These are phyloP conservation scores for Paecilomyces sp. DNA, from an alignment of 2,329 filamentous ascomycete genomes.

Conservation along the genomic window DNA sequence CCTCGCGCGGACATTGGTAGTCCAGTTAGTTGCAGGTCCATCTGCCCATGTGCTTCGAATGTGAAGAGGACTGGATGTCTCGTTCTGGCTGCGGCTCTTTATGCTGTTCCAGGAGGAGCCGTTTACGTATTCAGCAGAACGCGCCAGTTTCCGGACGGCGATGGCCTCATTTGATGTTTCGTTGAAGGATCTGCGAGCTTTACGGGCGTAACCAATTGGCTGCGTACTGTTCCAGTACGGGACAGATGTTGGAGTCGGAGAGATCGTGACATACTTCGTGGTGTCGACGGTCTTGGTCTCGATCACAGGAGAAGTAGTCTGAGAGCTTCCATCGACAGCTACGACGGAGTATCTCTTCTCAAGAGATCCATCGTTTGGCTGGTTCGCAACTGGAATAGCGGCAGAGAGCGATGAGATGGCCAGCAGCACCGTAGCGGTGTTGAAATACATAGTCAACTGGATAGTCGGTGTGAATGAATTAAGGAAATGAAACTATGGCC, in stretches of 20 bases:
- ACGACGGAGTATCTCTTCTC: slow-evolving; percentile 25
- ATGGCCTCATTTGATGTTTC: background rate
- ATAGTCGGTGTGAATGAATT: slow-evolving; percentile 1
- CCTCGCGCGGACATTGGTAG: background rate
- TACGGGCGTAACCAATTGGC: background rate
- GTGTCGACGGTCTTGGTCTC: slow-evolving; percentile 8
- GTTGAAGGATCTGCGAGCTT: background rate
- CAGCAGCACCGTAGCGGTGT: slow-evolving; percentile 15
- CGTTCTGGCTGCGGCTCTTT: background rate
- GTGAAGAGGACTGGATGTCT: background rate
- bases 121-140: background rate
- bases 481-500: slow-evolving; percentile 1
- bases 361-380: slow-evolving; percentile 12
- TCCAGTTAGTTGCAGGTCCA: background rate
- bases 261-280: slow-evolving; percentile 2
- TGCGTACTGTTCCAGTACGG: background rate
- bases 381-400: slow-evolving; percentile 19
- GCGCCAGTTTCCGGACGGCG: background rate
- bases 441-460: slow-evolving; percentile 20
- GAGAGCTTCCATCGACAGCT: slow-evolving; percentile 21
- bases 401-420: slow-evolving; percentile 19
- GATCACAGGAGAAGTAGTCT: slow-evolving; percentile 4
- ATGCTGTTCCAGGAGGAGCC: background rate
- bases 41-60: background rate
- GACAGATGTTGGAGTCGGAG: background rate